Conservation (phyloP, 495 filamentous ascomycete genomes). For the Hyaloscypha variabilis region DNA sequence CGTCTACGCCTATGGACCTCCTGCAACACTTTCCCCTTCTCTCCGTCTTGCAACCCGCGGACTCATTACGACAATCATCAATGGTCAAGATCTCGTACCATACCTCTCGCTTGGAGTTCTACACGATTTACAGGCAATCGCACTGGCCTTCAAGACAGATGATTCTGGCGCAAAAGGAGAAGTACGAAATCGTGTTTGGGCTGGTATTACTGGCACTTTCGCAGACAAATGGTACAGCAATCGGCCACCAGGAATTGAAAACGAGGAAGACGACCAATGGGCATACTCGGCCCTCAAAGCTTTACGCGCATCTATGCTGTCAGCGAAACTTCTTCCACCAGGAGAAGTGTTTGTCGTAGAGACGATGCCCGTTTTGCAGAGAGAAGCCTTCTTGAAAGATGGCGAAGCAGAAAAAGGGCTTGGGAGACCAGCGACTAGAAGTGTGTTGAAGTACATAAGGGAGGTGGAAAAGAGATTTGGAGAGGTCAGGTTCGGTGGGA, state of each 20-base stretch:
- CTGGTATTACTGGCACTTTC: constrained; percentile 53
- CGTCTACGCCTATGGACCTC: constrained; percentile 80
- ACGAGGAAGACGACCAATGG: constrained; percentile 64
- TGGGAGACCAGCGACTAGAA: constrained; percentile 63
- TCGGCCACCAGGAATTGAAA: constrained; percentile 11
- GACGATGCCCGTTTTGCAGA: constrained; percentile 54
- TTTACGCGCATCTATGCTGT: constrained; percentile 68
- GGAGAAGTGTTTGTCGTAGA: constrained; percentile 78
- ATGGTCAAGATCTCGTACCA: constrained; percentile 74
- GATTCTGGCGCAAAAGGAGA: constrained; percentile 64
- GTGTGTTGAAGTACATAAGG: constrained; percentile 66
- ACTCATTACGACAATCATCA: constrained; percentile 73
- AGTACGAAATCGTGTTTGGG: constrained; percentile 67
- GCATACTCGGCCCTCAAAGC: constrained; percentile 68
- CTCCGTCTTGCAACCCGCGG: constrained; percentile 72
- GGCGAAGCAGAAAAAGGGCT: constrained; percentile 36
- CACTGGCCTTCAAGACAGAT: constrained; percentile 73
- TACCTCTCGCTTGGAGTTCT: constrained; percentile 73
- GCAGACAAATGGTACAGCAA: constrained; percentile 46
- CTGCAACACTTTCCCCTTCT: constrained; percentile 72
- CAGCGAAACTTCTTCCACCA: constrained; percentile 71
- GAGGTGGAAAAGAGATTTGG: constrained; percentile 70
- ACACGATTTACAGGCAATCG: constrained; percentile 73
- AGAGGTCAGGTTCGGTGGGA: constrained; percentile 69
- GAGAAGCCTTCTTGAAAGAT: constrained; percentile 18